Conservation (phyloP, 2,329 filamentous ascomycete genomes). For the Paracorniculantispora psalliotae region DNA sequence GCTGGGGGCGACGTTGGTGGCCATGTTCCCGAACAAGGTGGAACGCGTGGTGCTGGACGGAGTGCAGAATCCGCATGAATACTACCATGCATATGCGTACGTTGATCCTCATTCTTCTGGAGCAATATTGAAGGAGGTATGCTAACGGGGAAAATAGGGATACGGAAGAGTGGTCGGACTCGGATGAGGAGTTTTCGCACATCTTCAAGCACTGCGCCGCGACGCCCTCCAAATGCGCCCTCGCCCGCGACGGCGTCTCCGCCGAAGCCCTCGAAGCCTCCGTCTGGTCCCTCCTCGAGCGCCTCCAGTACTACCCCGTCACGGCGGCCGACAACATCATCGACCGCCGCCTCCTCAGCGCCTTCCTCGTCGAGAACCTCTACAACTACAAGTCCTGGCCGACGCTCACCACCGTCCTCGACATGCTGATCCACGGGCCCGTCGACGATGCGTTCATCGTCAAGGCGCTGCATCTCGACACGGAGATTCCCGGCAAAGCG, state of each 20-base stretch:
- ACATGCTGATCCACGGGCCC: not conserved
- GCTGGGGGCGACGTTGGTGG: constrained; percentile 33
- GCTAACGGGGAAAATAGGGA: constrained; percentile 15
- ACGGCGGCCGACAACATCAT: constrained; percentile 19
- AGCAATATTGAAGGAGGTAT: too few relatives aligned
- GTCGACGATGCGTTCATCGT: not conserved
- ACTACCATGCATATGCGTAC: constrained; percentile 23
- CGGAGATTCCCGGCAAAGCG: not conserved
- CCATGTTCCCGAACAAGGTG: constrained; percentile 38
- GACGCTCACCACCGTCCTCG: not conserved
- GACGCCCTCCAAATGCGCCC: constrained; percentile 21
- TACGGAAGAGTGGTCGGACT: constrained; percentile 20
- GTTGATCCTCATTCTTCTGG: not conserved
- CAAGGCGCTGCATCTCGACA: not conserved
- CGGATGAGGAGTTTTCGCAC: constrained; percentile 24
- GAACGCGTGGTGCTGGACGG: constrained; percentile 35
- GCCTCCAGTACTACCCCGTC: constrained; percentile 24
- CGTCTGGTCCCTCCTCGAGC: constrained; percentile 23
- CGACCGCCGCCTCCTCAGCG: not conserved
- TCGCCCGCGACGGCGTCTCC: constrained; percentile 26
- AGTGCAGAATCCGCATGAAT: constrained; percentile 27
- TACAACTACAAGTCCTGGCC: constrained; percentile 21
- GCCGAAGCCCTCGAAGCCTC: constrained; percentile 31
- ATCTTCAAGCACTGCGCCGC: constrained; percentile 25
- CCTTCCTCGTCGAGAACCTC: constrained; percentile 19